A percentile compares a stretch with the other conserved stretches of the same genome.
Conservation (phyloP, 345 rosid genomes). For the Rhodamnia rubescens region DNA sequence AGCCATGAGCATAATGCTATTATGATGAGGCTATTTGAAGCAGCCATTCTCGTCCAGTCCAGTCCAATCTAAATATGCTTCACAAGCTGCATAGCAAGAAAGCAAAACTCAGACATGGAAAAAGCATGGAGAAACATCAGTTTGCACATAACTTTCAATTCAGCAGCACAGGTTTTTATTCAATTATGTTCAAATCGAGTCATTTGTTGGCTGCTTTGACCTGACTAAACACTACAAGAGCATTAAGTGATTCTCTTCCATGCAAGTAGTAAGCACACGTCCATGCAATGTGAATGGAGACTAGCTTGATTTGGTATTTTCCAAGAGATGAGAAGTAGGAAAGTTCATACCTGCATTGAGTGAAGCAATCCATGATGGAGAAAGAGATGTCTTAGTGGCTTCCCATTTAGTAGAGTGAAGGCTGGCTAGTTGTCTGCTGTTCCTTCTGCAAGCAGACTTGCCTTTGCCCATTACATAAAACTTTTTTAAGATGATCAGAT, state of each 20-base stretch:
- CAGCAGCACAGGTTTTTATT: neutral
- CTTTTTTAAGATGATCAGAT: neutral
- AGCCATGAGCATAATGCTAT: slow-evolving; percentile 14
- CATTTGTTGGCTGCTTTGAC: neutral
- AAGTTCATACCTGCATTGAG: neutral
- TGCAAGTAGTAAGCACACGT: neutral
- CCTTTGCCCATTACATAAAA: neutral
- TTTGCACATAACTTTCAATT: neutral
- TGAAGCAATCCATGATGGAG: neutral
- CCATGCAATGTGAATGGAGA: neutral
- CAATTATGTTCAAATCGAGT: neutral
- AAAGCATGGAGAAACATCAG: neutral
- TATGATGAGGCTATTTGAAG: neutral
- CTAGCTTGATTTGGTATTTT: neutral
- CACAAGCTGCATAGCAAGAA: neutral
- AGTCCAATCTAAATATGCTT: slow-evolving; percentile 6
- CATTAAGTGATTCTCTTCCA: neutral
- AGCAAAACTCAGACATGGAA: neutral
- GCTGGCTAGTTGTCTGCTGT: neutral
- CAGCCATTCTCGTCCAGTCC: neutral
- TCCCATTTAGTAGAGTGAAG: neutral
- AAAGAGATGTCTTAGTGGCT: neutral
- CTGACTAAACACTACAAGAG: neutral
- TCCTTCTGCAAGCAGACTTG: neutral
- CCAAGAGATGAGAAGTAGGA: neutral